Percentiles rank a stretch among this genome's conserved stretches.
Evolutionary conservation across 2,329 filamentous ascomycete genomes (phyloP).

Genomic region (Scedosporium dehoogii): DNA sequence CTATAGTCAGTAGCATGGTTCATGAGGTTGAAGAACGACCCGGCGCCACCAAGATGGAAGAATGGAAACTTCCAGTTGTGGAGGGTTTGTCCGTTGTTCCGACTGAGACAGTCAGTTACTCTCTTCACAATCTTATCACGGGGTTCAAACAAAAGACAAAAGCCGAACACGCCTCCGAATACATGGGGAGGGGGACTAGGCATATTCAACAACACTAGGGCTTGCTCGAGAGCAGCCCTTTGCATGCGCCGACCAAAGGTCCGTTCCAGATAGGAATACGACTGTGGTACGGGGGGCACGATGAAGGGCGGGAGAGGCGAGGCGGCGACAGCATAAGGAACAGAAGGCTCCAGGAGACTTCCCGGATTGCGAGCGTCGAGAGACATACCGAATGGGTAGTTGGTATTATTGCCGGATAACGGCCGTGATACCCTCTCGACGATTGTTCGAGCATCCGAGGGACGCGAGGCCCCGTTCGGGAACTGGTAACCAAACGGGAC

Average conservation of each 20-base stretch:
- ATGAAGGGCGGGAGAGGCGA: conserved; percentile 20
- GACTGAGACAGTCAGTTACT: conserved; percentile 23
- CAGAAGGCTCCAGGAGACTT: not conserved
- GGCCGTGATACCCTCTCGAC: not conserved
- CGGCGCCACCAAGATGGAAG: conserved; percentile 56
- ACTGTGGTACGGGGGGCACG: conserved; percentile 33
- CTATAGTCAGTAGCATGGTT: not conserved
- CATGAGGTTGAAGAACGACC: conserved; percentile 46
- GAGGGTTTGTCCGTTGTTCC: conserved; percentile 31
- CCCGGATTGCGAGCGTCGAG: conserved; percentile 13
- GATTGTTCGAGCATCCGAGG: not conserved
- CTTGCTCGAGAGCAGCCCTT: conserved; percentile 53
- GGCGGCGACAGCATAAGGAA: not conserved
- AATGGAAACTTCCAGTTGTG: conserved; percentile 52
- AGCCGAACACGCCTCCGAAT: conserved; percentile 54
- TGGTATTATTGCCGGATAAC: conserved; percentile 38
- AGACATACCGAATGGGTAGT: conserved; percentile 34
- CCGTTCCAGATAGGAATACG: conserved; percentile 52
- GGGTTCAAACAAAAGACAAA: conserved; percentile 53
- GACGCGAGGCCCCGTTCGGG: not conserved
- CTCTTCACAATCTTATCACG: conserved; percentile 35
- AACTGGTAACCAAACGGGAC: conserved; percentile 2
- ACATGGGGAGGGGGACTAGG: conserved; percentile 34
- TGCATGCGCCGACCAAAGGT: conserved; percentile 65
- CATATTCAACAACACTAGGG: conserved; percentile 45